Conservation (phyloP, 768 basidiomycete species). For the Phanerodontia chrysosporium region DNA sequence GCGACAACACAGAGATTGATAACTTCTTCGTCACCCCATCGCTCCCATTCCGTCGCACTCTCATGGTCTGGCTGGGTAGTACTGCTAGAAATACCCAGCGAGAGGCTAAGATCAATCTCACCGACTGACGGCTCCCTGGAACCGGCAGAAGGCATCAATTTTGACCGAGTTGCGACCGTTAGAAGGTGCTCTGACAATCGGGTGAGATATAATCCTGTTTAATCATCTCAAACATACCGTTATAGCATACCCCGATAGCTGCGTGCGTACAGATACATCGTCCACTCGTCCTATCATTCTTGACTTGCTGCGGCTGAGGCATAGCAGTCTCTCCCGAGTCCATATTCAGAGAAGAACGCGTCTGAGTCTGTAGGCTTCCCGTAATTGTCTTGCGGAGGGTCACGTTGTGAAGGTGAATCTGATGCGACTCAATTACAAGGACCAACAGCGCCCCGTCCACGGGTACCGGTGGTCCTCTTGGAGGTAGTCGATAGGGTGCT, state of each 20-base stretch:
- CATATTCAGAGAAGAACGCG: not conserved
- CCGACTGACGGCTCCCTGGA: conserved; percentile 26
- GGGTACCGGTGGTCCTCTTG: conserved; percentile 52
- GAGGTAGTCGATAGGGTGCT: conserved; percentile 50
- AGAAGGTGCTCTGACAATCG: conserved; percentile 46
- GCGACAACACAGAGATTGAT: conserved; percentile 62
- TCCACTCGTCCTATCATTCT: conserved; percentile 26
- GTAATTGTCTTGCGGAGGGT: conserved; percentile 39
- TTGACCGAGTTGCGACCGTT: conserved; percentile 60
- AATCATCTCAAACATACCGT: conserved; percentile 39
- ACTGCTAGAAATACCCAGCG: conserved; percentile 29
- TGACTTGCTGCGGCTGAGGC: not conserved
- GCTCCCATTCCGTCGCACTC: conserved; percentile 42
- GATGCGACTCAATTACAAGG: conserved; percentile 62
- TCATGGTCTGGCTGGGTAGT: conserved; percentile 24
- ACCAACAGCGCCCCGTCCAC: conserved; percentile 52
- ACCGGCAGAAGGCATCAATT: conserved; percentile 37
- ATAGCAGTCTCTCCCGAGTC: not conserved
- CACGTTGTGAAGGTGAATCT: conserved; percentile 44
- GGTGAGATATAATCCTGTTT: not conserved
- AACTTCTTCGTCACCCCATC: conserved; percentile 53
- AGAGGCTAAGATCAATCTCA: conserved; percentile 40
- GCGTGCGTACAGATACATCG: conserved; percentile 50
- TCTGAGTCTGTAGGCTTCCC: conserved; percentile 40
- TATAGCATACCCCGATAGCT: conserved; percentile 56